A percentile compares a stretch with the other conserved stretches of the same genome.
These are phyloP conservation scores for Actinidia arguta DNA, from an alignment of 179 eudicot genomes.

Conservation along the genomic window DNA sequence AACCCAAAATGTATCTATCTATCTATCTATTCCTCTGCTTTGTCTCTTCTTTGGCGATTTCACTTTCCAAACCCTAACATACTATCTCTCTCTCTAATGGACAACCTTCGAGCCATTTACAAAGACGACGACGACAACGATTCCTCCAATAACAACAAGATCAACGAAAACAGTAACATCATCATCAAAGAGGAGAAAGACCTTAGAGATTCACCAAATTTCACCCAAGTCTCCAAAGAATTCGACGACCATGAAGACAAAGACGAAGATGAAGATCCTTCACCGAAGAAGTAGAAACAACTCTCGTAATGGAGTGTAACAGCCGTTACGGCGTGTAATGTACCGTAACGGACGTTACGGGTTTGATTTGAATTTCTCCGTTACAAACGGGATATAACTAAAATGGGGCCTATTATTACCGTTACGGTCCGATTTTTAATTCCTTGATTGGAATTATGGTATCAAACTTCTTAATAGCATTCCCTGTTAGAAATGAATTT, in stretches of 20 bases:
- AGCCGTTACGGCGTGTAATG: too few species aligned
- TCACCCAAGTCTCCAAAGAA: conserved; percentile 27
- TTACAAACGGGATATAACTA: too few species aligned
- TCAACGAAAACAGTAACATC: not conserved
- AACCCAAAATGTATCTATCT: too few species aligned
- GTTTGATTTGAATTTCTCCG: too few species aligned
- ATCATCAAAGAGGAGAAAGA: conserved; percentile 31
- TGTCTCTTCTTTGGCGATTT: conserved; percentile 11
- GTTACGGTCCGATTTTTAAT: too few species aligned
- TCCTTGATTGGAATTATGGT: too few species aligned
- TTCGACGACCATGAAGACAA: conserved; percentile 31
- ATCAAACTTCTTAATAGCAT: too few species aligned
- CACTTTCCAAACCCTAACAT: conserved; percentile 5
- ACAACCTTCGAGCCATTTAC: conserved; percentile 49
- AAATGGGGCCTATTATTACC: too few species aligned
- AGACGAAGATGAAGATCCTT: conserved; percentile 35
- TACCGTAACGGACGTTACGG: too few species aligned
- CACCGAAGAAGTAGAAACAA: conserved; percentile 52
- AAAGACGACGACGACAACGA: conserved; percentile 37
- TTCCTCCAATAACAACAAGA: not conserved
- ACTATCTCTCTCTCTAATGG: conserved; percentile 34
- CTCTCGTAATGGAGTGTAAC: too few species aligned
- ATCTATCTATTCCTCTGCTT: not conserved
- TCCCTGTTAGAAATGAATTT: too few species aligned
- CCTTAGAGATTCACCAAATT: conserved; percentile 35